Evolutionary conservation across 805 yeast species (phyloP), one percentile per base, ranked within the genome.

Genomic region (Scheffersomyces coipomensis): DNA sequence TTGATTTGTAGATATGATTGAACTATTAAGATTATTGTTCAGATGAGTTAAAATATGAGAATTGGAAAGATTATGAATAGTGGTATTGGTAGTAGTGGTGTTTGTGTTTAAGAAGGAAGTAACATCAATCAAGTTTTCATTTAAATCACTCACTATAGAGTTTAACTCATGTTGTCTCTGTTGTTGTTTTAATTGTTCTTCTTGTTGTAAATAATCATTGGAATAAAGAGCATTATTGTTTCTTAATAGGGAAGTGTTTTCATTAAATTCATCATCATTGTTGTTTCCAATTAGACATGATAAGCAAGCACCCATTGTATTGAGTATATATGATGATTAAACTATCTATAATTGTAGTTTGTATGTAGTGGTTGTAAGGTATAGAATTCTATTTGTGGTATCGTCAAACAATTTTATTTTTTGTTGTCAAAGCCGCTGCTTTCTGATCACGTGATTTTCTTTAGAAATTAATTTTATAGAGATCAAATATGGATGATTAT

Each of bases 301-400:
- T 29, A 73, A 56, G 50, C 79, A 75, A 37, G 60, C 45, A 26
- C 80, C 80, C 80, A 75, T 75, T 17, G 10, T 27, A n/a, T n/a
- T n/a, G n/a, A n/a, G n/a, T n/a, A n/a, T n/a, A n/a, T n/a, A n/a
- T n/a, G n/a, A n/a, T n/a, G n/a, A n/a, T n/a, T n/a, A n/a, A n/a
- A n/a, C n/a, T n/a, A n/a, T n/a, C n/a, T n/a, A n/a, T n/a, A n/a
- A n/a, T n/a, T n/a, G n/a, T n/a, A n/a, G n/a, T n/a, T n/a, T n/a
- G n/a, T n/a, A n/a, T n/a, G n/a, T n/a, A n/a, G n/a, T n/a, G n/a
- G n/a, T n/a, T n/a, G n/a, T n/a, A n/a, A n/a, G n/a, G n/a, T n/a
- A n/a, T n/a, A n/a, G n/a, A n/a, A n/a, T n/a, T n/a, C n/a, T n/a
- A n/a, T n/a, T n/a, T n/a, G n/a, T n/a, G n/a, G n/a, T n/a, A n/a